A percentile compares a stretch with the other conserved stretches of the same genome.
phyloP scores from a whole-genome alignment of 495 filamentous ascomycete species.

The Staphylotrichum longicolle region DNA sequence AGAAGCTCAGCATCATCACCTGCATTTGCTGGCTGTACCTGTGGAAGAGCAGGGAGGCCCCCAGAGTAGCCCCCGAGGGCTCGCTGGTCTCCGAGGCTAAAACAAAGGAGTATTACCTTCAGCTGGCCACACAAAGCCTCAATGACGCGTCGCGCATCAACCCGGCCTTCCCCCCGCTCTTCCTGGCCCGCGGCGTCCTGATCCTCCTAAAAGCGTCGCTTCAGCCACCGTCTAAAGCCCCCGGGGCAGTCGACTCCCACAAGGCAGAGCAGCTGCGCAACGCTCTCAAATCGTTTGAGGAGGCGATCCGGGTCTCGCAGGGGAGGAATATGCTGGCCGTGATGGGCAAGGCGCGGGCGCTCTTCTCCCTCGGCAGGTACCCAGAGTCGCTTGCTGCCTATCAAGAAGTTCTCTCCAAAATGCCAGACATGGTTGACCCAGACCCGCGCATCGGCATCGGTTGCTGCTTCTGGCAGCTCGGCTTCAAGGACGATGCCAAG shows the following conservation, averaged over 20 bases:
- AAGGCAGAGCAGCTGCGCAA: constrained; percentile 74
- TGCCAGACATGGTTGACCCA: constrained; percentile 87
- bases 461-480: constrained; percentile 92
- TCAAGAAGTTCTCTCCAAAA: constrained; percentile 77
- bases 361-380: constrained; percentile 80
- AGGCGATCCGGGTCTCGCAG: constrained; percentile 77
- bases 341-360: constrained; percentile 78
- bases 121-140: constrained; percentile 81
- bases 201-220: constrained; percentile 84
- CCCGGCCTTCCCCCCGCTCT: constrained; percentile 82
- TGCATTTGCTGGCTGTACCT: constrained; percentile 91
- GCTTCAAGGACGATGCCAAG: constrained; percentile 88
- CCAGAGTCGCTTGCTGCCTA: constrained; percentile 78
- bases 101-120: constrained; percentile 90
- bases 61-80: constrained; percentile 67
- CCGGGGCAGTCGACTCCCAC: constrained; percentile 67
- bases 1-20: constrained; percentile 79
- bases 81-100: constrained; percentile 63
- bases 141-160: constrained; percentile 95
- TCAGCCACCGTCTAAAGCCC: constrained; percentile 67
- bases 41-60: constrained; percentile 85
- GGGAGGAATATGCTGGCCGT: constrained; percentile 86
- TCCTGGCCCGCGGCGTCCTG: constrained; percentile 87
- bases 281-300: constrained; percentile 88
- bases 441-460: constrained; percentile 94